These are phyloP conservation scores for Aspergillus felis DNA, from an alignment of 2,329 filamentous ascomycete species.

Conservation along the genomic window DNA sequence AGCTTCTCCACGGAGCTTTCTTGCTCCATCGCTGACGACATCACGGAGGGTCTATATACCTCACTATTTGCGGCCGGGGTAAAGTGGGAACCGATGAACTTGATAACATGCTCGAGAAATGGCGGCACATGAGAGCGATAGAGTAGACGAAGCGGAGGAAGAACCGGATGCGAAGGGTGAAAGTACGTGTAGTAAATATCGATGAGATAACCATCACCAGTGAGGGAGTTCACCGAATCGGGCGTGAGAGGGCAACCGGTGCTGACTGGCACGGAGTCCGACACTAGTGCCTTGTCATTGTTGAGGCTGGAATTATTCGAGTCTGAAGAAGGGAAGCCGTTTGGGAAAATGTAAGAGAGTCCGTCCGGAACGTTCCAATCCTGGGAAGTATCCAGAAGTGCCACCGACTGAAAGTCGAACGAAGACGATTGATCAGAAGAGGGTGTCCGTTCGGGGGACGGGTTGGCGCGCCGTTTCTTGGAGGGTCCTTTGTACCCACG, in stretches of 20 bases:
- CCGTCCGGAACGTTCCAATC: conserved; percentile 36
- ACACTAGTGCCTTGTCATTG: conserved; percentile 14
- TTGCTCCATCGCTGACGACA: conserved; percentile 29
- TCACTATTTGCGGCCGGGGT: conserved; percentile 44
- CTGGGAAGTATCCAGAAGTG: conserved; percentile 36
- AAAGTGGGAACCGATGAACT: conserved; percentile 55
- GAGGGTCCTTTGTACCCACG: conserved; percentile 69
- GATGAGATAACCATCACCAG: conserved; percentile 41
- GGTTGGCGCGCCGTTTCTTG: conserved; percentile 42
- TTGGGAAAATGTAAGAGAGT: conserved; percentile 20
- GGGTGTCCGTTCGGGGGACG: conserved; percentile 43
- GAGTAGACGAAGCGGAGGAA: conserved; percentile 46
- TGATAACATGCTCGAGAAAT: conserved; percentile 53
- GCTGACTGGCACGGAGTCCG: conserved; percentile 14
- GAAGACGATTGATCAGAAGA: conserved; percentile 42
- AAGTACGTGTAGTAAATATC: conserved; percentile 56
- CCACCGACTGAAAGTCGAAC: conserved; percentile 14
- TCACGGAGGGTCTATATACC: conserved; percentile 38
- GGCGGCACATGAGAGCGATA: conserved; percentile 37
- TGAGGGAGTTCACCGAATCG: conserved; percentile 31
- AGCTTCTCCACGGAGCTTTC: conserved; percentile 60
- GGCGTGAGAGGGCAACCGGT: conserved; percentile 30
- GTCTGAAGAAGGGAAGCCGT: conserved; percentile 21
- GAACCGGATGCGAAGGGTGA: conserved; percentile 54
- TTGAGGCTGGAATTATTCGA: conserved; percentile 22